These are phyloP conservation scores for Rhizophagus sp. DNA, from an alignment of 192 early-diverging fungal genomes.

Conservation along the genomic window DNA sequence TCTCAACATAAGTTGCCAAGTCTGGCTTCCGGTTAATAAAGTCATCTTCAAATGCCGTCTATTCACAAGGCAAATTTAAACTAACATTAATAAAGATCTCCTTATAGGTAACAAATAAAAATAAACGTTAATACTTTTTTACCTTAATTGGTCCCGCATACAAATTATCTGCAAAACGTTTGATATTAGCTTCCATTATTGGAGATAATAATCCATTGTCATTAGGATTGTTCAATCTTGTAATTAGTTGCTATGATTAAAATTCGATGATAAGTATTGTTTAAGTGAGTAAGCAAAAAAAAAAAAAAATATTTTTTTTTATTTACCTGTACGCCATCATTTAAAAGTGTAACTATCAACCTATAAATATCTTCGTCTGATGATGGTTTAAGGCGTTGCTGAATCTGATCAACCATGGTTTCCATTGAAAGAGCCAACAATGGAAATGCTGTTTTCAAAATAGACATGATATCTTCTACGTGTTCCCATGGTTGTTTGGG, in stretches of 20 bases:
- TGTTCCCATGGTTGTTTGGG: constrained; percentile 74
- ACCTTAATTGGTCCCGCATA: constrained; percentile 74
- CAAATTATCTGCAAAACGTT: constrained; percentile 88
- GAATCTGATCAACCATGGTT: constrained; percentile 98
- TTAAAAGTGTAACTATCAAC: constrained; percentile 87
- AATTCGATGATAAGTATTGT: neutral
- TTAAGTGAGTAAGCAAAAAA: neutral
- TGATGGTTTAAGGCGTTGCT: constrained; percentile 87
- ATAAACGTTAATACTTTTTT: neutral
- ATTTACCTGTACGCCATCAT: constrained; percentile 64
- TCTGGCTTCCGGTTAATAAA: constrained; percentile 90
- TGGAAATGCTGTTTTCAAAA: constrained; percentile 93
- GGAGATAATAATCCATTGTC: constrained; percentile 64
- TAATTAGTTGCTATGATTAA: constrained; percentile 64
- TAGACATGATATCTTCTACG: constrained; percentile 93
- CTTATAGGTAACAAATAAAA: neutral
- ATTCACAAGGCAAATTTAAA: neutral
- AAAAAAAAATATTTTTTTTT: neutral
- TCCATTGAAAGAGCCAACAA: constrained; percentile 95
- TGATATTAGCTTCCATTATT: constrained; percentile 78
- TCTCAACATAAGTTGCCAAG: constrained; percentile 78
- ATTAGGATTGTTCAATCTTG: constrained; percentile 56
- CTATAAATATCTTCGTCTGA: constrained; percentile 98
- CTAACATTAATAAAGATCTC: neutral
- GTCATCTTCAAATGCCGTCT: constrained; percentile 84